Percentiles rank a stretch among this genome's conserved stretches.
Evolutionary conservation across 73 alveolate species (phyloP).

Genomic region (Symbiodinium pilosum): DNA sequence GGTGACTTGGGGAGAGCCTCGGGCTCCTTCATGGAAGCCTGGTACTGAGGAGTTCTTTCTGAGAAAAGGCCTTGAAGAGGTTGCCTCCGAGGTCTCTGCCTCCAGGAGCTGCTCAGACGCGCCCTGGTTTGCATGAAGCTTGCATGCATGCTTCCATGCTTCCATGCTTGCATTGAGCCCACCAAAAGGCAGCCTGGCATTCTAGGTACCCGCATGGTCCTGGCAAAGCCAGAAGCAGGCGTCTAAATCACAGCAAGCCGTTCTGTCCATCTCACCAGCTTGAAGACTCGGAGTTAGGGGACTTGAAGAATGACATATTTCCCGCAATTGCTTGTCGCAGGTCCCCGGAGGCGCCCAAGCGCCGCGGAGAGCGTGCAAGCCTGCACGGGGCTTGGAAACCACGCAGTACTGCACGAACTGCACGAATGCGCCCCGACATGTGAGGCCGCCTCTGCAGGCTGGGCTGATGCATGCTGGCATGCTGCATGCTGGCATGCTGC

Average conservation of each 20-base stretch:
- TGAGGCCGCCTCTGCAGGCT: not conserved
- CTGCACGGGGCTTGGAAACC: not conserved
- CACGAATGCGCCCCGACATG: not conserved
- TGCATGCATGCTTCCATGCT: too few species aligned
- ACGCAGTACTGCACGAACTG: not conserved
- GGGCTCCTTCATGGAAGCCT: slow-evolving; percentile 10
- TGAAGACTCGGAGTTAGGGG: too few species aligned
- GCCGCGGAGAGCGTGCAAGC: not conserved
- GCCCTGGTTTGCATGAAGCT: not conserved
- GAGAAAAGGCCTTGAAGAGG: not conserved
- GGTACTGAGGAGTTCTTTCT: not conserved
- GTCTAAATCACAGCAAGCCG: too few species aligned
- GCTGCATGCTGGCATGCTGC: too few species aligned
- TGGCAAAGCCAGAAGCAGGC: too few species aligned
- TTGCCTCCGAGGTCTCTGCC: not conserved
- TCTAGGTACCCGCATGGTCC: too few species aligned
- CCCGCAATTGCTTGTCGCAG: too few species aligned
- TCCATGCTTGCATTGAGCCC: too few species aligned
- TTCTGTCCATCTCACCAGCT: too few species aligned
- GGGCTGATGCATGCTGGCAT: not conserved
- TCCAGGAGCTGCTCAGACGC: not conserved
- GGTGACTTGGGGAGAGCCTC: slow-evolving; percentile 71
- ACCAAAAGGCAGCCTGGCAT: too few species aligned
- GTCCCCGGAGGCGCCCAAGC: not conserved
- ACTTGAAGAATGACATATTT: too few species aligned